Percentiles rank a stretch among this genome's conserved stretches.
Conservation (phyloP, 768 basidiomycete species). For the Mycena galopus region DNA sequence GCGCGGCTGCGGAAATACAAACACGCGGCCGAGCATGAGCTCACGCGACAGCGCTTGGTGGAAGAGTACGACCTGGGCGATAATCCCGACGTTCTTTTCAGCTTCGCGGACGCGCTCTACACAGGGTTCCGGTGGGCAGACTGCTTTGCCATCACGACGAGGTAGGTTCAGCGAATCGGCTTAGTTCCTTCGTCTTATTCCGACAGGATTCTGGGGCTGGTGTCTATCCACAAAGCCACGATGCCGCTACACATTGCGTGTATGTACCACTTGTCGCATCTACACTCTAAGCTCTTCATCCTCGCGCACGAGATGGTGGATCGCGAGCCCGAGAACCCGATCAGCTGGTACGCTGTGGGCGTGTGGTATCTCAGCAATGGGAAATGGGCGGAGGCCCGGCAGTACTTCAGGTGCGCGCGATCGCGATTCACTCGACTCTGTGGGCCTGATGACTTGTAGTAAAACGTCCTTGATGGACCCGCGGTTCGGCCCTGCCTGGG, state of each 20-base stretch:
- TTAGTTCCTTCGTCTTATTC: background rate
- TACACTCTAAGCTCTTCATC: constrained; percentile 95
- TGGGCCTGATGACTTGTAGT: constrained; percentile 54
- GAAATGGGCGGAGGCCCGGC: constrained; percentile 92
- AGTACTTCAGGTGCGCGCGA: constrained; percentile 92
- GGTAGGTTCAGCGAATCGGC: constrained; percentile 56
- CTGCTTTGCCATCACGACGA: constrained; percentile 88
- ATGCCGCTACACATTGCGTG: constrained; percentile 97
- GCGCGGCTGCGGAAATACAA: constrained; percentile 92
- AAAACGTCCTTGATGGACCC: constrained; percentile 98
- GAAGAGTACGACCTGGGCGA: constrained; percentile 88
- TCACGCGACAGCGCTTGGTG: constrained; percentile 83
- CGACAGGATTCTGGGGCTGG: constrained; percentile 85
- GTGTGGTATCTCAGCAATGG: constrained; percentile 93
- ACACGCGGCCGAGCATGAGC: constrained; percentile 84
- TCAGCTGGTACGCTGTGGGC: constrained; percentile 99
- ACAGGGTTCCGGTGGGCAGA: constrained; percentile 93
- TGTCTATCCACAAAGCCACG: constrained; percentile 89
- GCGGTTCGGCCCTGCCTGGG: constrained; percentile 96
- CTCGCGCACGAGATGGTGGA: constrained; percentile 97
- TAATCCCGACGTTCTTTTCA: constrained; percentile 93
- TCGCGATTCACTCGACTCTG: background rate
- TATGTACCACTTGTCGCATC: constrained; percentile 94
- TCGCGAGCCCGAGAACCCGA: constrained; percentile 90
- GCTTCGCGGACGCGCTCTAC: constrained; percentile 92